A percentile compares a stretch with the other conserved stretches of the same genome.
Evolutionary conservation across 257 asterid genomes (phyloP).

Genomic region (Misopates orontium): DNA sequence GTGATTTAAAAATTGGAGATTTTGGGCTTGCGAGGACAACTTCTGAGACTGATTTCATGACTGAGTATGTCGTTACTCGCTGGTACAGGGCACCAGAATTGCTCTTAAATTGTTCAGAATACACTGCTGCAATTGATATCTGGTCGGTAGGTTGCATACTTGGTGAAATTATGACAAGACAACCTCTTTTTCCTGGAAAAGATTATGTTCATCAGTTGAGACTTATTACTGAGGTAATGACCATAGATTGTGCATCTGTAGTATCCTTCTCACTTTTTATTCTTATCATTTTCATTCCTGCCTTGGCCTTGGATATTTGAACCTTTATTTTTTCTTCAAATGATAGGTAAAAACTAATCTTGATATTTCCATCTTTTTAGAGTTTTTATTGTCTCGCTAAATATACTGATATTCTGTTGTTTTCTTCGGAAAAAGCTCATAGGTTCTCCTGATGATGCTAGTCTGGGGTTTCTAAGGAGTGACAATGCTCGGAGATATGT

Average conservation of each 20-base stretch:
- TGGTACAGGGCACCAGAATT: slow-evolving; percentile 99
- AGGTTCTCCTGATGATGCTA: slow-evolving; percentile 63
- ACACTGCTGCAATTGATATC: slow-evolving; percentile 94
- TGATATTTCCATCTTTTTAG: not conserved
- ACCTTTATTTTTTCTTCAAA: too few species aligned
- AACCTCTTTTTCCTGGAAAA: slow-evolving; percentile 93
- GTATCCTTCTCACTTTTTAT: too few species aligned
- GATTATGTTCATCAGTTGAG: slow-evolving; percentile 97
- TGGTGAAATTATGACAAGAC: slow-evolving; percentile 91
- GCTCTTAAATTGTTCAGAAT: slow-evolving; percentile 89
- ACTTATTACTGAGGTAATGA: slow-evolving; percentile 85
- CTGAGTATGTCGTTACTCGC: slow-evolving; percentile 96
- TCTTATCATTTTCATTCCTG: too few species aligned
- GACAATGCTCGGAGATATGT: slow-evolving; percentile 56
- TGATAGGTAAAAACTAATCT: too few species aligned
- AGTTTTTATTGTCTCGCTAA: not conserved
- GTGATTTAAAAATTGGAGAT: slow-evolving; percentile 89
- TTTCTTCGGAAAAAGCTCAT: slow-evolving; percentile 40
- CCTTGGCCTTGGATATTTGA: too few species aligned
- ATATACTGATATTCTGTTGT: not conserved
- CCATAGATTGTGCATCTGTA: too few species aligned
- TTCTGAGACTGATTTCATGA: slow-evolving; percentile 98
- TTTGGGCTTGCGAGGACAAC: slow-evolving; percentile 99
- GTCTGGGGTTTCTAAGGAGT: slow-evolving; percentile 62
- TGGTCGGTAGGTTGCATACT: slow-evolving; percentile 99